A percentile compares a stretch with the other conserved stretches of the same genome.
phyloP scores from a whole-genome alignment of 2,329 filamentous ascomycete genomes.

The Fusarium abutilonis region DNA sequence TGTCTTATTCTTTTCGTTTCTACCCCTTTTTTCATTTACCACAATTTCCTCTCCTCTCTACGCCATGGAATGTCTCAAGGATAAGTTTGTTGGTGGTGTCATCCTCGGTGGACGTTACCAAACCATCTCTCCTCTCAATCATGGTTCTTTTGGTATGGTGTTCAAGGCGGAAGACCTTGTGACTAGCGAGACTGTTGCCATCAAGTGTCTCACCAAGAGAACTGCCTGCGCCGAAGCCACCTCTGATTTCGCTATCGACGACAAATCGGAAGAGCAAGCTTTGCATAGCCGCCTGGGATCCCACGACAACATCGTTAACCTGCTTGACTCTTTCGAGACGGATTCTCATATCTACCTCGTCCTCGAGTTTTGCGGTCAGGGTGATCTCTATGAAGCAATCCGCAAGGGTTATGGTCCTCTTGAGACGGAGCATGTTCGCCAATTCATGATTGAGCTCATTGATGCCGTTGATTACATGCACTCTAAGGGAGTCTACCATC shows the following conservation, averaged over 20 bases:
- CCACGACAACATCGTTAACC: slow-evolving; percentile 93
- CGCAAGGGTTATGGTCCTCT: slow-evolving; percentile 86
- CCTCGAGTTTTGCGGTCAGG: slow-evolving; percentile 93
- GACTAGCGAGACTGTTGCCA: slow-evolving; percentile 84
- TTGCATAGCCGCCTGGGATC: slow-evolving; percentile 81
- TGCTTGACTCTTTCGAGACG: slow-evolving; percentile 91
- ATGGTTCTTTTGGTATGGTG: slow-evolving; percentile 99
- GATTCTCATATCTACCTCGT: slow-evolving; percentile 90
- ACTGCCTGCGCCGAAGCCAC: slow-evolving; percentile 68
- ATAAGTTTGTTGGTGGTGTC: slow-evolving; percentile 81
- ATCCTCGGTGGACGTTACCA: slow-evolving; percentile 89
- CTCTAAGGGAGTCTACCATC: slow-evolving; percentile 89
- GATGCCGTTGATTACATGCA: slow-evolving; percentile 92
- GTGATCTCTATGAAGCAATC: slow-evolving; percentile 97
- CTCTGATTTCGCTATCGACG: slow-evolving; percentile 77
- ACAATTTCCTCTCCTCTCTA: slow-evolving; percentile 27
- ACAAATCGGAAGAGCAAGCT: slow-evolving; percentile 81
- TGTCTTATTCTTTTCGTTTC: slow-evolving; percentile 33
- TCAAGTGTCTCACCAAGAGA: slow-evolving; percentile 95
- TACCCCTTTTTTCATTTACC: slow-evolving; percentile 30
- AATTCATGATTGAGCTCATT: slow-evolving; percentile 95
- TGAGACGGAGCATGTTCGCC: slow-evolving; percentile 95
- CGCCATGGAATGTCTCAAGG: slow-evolving; percentile 83
- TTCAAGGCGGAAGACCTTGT: slow-evolving; percentile 86
- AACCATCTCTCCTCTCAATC: slow-evolving; percentile 93